Conservation (phyloP, 1,284 basidiomycete genomes). For the Wolfiporia cocos region DNA sequence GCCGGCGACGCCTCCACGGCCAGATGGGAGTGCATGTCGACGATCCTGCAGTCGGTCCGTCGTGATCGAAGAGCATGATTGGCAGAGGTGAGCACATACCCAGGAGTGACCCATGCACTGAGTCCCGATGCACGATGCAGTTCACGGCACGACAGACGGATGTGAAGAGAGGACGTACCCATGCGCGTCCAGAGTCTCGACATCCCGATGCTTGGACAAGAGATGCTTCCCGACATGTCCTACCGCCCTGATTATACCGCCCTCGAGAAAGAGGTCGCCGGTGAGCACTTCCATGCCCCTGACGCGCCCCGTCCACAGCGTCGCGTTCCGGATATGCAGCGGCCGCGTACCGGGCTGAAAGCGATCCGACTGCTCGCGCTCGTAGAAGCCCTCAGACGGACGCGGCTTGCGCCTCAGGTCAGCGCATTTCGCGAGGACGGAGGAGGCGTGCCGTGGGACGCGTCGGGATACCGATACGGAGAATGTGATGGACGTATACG, state of each 20-base stretch:
- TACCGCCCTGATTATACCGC: constrained; percentile 47
- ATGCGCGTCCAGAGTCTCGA: constrained; percentile 11
- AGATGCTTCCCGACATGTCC: constrained; percentile 31
- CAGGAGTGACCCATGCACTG: constrained; percentile 17
- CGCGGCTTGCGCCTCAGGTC: constrained; percentile 26
- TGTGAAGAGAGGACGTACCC: constrained; percentile 6
- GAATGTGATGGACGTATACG: neutral
- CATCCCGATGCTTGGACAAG: constrained; percentile 14
- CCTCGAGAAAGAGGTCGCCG: constrained; percentile 48
- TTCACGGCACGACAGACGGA: neutral
- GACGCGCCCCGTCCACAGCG: constrained; percentile 56
- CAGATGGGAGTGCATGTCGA: constrained; percentile 20
- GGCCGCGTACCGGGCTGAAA: constrained; percentile 38
- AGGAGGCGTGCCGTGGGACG: constrained; percentile 14
- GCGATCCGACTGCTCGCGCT: constrained; percentile 43
- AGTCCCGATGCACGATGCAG: neutral
- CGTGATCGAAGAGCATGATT: neutral
- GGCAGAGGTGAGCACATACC: constrained; percentile 3
- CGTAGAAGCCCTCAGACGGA: constrained; percentile 32
- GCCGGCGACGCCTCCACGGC: constrained; percentile 11
- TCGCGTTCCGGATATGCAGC: constrained; percentile 46
- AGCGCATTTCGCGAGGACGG: constrained; percentile 19
- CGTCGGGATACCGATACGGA: neutral
- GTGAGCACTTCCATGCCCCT: constrained; percentile 45
- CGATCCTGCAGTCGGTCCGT: constrained; percentile 8